Percentiles rank a stretch among this genome's conserved stretches.
phyloP scores from a whole-genome alignment of 768 basidiomycete genomes.

The Boletus tomentosulus region DNA sequence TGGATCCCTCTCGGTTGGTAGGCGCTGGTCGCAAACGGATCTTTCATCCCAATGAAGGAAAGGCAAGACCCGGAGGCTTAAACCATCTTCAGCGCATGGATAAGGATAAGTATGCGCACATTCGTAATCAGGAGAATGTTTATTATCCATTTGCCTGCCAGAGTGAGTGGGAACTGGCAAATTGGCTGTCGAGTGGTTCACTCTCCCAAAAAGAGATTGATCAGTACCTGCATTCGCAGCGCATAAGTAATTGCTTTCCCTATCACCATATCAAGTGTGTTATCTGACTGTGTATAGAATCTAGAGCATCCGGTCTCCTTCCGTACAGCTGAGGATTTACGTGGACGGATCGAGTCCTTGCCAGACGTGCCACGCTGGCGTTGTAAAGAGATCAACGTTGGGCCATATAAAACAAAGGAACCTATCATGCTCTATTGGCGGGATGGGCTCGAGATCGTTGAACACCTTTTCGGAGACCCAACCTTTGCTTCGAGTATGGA shows the following conservation, averaged over 20 bases:
- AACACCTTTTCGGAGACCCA: conserved; percentile 25
- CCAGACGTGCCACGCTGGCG: conserved; percentile 6
- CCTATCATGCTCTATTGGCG: conserved; percentile 10
- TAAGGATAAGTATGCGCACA: neutral
- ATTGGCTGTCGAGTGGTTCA: neutral
- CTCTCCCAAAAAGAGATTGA: conserved; percentile 1
- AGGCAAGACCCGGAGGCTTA: conserved; percentile 1
- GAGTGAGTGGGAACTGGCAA: neutral
- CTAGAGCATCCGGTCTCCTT: neutral
- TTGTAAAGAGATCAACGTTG: conserved; percentile 6
- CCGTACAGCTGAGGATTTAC: neutral
- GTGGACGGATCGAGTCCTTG: neutral
- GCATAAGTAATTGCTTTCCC: neutral
- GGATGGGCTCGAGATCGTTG: conserved; percentile 25
- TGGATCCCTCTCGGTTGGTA: too few species aligned
- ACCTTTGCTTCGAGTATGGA: conserved; percentile 10
- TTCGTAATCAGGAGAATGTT: neutral
- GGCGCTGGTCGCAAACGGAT: too few species aligned
- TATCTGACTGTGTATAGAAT: too few species aligned
- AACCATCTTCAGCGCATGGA: neutral
- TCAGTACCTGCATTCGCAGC: neutral
- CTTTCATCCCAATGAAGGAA: too few species aligned
- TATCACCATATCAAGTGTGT: too few species aligned
- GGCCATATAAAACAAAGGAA: neutral
- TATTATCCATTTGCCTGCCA: neutral